Conservation (phyloP, 305 asterid species). For the Petunia hybrid region DNA sequence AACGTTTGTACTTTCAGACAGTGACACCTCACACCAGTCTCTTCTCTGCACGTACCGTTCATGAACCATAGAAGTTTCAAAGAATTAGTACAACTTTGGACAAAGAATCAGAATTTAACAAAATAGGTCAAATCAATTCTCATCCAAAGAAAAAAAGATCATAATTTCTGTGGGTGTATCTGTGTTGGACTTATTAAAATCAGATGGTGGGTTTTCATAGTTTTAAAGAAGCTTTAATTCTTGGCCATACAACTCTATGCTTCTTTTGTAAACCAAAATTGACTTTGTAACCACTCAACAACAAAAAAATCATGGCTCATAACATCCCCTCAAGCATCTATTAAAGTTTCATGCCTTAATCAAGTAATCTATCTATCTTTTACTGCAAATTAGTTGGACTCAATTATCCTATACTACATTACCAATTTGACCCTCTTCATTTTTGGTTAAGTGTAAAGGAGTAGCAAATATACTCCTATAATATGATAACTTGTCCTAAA, state of each 20-base stretch:
- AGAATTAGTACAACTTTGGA: background rate
- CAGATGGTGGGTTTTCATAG: conserved; percentile 35
- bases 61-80: conserved; percentile 17
- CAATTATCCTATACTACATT: background rate
- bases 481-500: background rate
- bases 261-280: conserved; percentile 37
- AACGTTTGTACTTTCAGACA: conserved; percentile 29
- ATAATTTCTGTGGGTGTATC: conserved; percentile 17
- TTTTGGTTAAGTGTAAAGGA: no score
- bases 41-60: conserved; percentile 32
- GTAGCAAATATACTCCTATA: background rate
- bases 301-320: conserved; percentile 37
- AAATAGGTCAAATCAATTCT: conserved; percentile 33
- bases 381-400: conserved; percentile 14
- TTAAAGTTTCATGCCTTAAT: conserved; percentile 30
- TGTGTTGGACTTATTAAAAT: conserved; percentile 32
- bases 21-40: conserved; percentile 32
- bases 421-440: background rate
- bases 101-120: background rate
- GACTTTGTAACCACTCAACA: conserved; percentile 48
- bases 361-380: conserved; percentile 2
- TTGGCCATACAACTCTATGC: conserved; percentile 44
- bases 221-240: conserved; percentile 41
- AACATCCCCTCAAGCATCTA: conserved; percentile 38
- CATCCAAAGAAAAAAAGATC: background rate